phyloP scores from a whole-genome alignment of 2,329 filamentous ascomycete species.

The Juglanconis oblonga region DNA sequence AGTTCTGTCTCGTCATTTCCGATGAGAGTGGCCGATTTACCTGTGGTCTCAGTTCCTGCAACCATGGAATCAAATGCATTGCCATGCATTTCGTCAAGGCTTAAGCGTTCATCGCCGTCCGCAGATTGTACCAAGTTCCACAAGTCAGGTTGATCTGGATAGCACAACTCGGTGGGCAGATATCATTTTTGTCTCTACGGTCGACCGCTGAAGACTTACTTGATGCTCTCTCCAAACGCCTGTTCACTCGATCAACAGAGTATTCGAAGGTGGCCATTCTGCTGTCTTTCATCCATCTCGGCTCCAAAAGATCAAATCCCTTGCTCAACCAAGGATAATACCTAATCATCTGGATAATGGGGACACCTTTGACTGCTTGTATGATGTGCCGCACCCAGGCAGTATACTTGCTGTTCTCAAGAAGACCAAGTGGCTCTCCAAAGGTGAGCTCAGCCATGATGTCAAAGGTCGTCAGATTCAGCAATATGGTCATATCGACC shows the following conservation, averaged over 20 bases:
- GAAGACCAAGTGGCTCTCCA: conserved; percentile 37
- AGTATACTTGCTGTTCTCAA: conserved; percentile 26
- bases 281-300: not conserved
- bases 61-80: not conserved
- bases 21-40: not conserved
- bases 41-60: conserved; percentile 16
- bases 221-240: not conserved
- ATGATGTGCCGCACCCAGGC: conserved; percentile 28
- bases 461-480: conserved; percentile 32
- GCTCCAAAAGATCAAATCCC: not conserved
- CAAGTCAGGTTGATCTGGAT: conserved; percentile 1
- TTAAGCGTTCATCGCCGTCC: not conserved
- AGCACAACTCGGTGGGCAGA: not conserved
- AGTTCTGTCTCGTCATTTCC: too few relatives aligned
- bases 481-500: conserved; percentile 22
- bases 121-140: conserved; percentile 1
- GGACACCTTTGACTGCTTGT: conserved; percentile 18
- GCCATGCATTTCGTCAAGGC: conserved; percentile 3
- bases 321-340: not conserved
- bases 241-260: conserved; percentile 6
- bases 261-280: not conserved
- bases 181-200: not conserved
- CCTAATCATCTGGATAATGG: conserved; percentile 7
- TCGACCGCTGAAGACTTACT: not conserved
- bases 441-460: conserved; percentile 42